Evolutionary conservation across 2,329 filamentous ascomycete genomes (phyloP).

Genomic region (Sclerotiophoma versabilis): DNA sequence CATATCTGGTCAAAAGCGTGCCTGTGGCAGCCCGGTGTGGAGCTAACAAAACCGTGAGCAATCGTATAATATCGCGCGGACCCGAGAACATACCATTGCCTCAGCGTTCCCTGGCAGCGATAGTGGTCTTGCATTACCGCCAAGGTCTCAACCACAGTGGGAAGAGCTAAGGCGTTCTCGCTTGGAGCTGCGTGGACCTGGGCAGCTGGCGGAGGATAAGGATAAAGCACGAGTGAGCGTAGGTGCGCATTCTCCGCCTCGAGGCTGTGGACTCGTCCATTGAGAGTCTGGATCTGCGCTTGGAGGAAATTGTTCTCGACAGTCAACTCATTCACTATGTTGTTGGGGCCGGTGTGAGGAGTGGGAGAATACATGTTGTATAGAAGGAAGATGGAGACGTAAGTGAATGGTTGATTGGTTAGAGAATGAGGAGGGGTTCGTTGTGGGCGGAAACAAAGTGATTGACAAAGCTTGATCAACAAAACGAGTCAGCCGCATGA

Average conservation of each 20-base stretch:
- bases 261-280: neutral
- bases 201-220: neutral
- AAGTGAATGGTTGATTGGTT: no score
- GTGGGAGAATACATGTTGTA: no score
- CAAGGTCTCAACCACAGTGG: neutral
- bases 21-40: neutral
- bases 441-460: no score
- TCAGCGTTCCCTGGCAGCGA: neutral
- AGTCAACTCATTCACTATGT: neutral
- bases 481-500: no score
- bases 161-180: neutral
- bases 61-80: no score
- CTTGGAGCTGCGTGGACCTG: neutral
- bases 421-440: no score
- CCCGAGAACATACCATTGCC: constrained; percentile 5
- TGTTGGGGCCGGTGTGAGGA: neutral
- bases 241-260: neutral
- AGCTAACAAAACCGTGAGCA: neutral
- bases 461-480: no score
- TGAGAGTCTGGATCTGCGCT: neutral
- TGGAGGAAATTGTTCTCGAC: neutral
- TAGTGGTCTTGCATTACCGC: neutral
- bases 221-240: neutral
- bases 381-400: no score
- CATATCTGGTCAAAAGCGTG: constrained; percentile 1